Conservation (phyloP, 1,284 basidiomycete species). For the Chiua sp. region DNA sequence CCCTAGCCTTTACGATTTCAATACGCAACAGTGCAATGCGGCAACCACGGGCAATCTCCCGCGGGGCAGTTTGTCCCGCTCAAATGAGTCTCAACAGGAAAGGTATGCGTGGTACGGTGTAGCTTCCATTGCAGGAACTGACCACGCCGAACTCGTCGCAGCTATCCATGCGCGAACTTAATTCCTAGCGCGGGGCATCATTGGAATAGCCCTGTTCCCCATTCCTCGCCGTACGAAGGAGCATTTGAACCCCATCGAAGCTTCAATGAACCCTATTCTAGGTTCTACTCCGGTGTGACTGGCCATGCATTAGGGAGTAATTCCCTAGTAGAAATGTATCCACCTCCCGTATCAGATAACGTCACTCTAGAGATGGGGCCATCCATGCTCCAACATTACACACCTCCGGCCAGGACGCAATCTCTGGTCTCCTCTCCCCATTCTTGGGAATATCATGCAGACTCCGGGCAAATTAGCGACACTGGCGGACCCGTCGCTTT, state of each 20-base stretch:
- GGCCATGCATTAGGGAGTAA: neutral
- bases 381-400: neutral
- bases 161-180: neutral
- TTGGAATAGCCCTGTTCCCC: constrained; percentile 4
- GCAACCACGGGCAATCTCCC: neutral
- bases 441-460: constrained; percentile 11
- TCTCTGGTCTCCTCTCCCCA: constrained; percentile 2
- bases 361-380: neutral
- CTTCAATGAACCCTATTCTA: neutral
- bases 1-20: neutral
- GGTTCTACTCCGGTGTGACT: neutral
- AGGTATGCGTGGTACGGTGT: constrained; percentile 16
- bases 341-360: constrained; percentile 6
- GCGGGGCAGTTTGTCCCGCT: neutral
- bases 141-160: neutral
- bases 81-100: neutral
- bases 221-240: neutral
- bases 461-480: neutral
- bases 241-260: neutral
- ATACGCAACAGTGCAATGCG: neutral
- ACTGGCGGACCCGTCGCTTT: neutral
- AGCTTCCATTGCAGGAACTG: neutral
- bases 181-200: neutral
- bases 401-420: neutral
- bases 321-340: neutral